phyloP scores from a whole-genome alignment of 129 eudicot genomes.

The Rutidosis leptorrhynchoides region DNA sequence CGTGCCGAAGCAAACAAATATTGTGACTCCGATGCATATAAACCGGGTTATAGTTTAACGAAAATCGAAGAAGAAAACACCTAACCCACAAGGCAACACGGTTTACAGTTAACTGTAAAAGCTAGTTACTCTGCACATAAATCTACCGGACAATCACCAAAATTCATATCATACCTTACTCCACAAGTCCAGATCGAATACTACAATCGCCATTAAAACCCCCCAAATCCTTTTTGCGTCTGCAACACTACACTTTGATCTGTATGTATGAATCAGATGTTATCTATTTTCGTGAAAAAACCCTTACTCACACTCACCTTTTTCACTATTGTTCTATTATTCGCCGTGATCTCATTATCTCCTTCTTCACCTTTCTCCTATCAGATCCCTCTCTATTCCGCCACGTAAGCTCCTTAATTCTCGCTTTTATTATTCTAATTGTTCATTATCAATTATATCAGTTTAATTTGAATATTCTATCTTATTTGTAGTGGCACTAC shows the following conservation, averaged over 20 bases:
- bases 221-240: background rate
- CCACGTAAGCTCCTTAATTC: conserved; percentile 28
- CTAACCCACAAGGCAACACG: too few species aligned
- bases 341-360: conserved; percentile 40
- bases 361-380: conserved; percentile 45
- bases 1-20: too few species aligned
- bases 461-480: background rate
- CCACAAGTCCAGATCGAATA: background rate
- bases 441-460: background rate
- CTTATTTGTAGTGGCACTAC: conserved; percentile 20
- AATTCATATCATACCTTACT: background rate
- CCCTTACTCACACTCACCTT: conserved; percentile 41
- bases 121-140: too few species aligned
- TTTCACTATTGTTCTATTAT: conserved; percentile 38
- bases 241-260: conserved; percentile 11
- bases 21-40: too few species aligned
- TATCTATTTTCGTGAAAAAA: conserved; percentile 42
- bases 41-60: too few species aligned
- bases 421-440: background rate
- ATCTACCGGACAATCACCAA: conserved; percentile 11
- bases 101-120: too few species aligned
- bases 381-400: conserved; percentile 28
- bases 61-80: too few species aligned
- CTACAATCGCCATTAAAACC: conserved; percentile 21
- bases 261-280: conserved; percentile 31